Evolutionary conservation across 108 stramenopile species (phyloP), one percentile per base, ranked within the genome.

Genomic region (Skeletonema costatum): DNA sequence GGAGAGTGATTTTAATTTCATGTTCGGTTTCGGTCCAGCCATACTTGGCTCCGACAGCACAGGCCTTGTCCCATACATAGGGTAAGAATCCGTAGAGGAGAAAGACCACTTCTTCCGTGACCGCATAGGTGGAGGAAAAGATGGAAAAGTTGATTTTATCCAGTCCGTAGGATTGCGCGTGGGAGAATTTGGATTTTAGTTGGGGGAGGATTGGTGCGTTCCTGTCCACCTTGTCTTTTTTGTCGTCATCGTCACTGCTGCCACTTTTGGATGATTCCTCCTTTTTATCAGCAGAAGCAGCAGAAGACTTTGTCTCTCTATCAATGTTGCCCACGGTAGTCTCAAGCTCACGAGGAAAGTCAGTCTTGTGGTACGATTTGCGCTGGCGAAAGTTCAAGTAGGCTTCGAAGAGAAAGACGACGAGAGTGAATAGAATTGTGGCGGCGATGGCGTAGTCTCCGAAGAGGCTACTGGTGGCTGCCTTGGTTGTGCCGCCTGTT

Each of bases 131-230:
- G 30, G 87, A 83, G 31, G 89, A 91, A 48, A 97, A 70, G 71
- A 95, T 87, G 32, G 92, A 92, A 74, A 98, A 96, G 64, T 90
- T 86, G 60, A 95, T 90, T 86, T 95, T 96, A 79, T 97, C 96
- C 42, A 93, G 76, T 8, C 93, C 93, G 82, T 98, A 98, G 14
- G 92, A 70, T 79, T 95, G 95, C 0, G 94, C 86, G 9, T 80
- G 78, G 63, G 72, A 74, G 78, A 96, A 97, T 84, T 96, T 97
- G 44, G 76, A 84, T 68, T 94, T 81, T 16, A 97, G 87, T 71
- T 97, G 94, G 25, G 87, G 89, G 32, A 97, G 75, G 60, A 97
- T 72, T 10, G 89, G 85, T 76, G 87, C 77, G 38, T 76, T 51
- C 11, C 68, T 78, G 69, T 89, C 87, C 2, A 76, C 35, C 10